Evolutionary conservation across 2,329 filamentous ascomycete genomes (phyloP).

Genomic region (Neocucurbitaria cava): DNA sequence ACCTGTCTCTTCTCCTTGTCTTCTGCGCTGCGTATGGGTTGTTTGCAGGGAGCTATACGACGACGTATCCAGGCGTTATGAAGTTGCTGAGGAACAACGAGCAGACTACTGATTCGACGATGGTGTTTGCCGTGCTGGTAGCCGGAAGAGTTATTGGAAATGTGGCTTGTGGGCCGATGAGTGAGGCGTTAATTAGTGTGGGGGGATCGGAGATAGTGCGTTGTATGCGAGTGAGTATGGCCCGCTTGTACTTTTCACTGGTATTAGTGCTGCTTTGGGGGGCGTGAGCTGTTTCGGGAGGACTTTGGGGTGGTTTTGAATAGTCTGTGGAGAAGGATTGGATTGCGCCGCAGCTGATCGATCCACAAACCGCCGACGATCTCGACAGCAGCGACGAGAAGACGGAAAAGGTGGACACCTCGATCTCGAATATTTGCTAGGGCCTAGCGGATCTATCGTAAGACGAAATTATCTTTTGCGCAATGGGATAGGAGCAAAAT

Average conservation of each 20-base stretch:
- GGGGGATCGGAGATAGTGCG: not conserved
- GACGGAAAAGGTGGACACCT: slow-evolving; percentile 45
- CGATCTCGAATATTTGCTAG: slow-evolving; percentile 46
- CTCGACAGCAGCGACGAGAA: slow-evolving; percentile 46
- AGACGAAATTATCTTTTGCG: too few species aligned
- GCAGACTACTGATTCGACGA: slow-evolving; percentile 46
- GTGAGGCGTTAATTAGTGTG: slow-evolving; percentile 42
- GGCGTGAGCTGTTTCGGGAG: not conserved
- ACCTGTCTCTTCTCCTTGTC: slow-evolving; percentile 39
- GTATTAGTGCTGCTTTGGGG: not conserved
- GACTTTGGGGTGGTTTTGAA: not conserved
- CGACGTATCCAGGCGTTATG: slow-evolving; percentile 33
- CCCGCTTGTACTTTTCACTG: not conserved
- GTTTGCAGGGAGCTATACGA: slow-evolving; percentile 37
- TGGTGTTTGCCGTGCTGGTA: slow-evolving; percentile 56
- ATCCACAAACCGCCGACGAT: slow-evolving; percentile 26
- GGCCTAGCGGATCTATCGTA: too few species aligned
- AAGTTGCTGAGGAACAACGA: slow-evolving; percentile 32
- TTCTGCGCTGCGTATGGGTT: slow-evolving; percentile 45
- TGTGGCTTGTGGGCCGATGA: slow-evolving; percentile 58
- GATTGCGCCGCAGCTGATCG: slow-evolving; percentile 24
- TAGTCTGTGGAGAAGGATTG: too few species aligned
- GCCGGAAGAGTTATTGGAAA: slow-evolving; percentile 58
- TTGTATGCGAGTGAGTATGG: not conserved
- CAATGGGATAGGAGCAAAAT: too few species aligned